These are phyloP conservation scores for Calycina herbarum DNA, from an alignment of 2,329 filamentous ascomycete genomes.

Conservation along the genomic window DNA sequence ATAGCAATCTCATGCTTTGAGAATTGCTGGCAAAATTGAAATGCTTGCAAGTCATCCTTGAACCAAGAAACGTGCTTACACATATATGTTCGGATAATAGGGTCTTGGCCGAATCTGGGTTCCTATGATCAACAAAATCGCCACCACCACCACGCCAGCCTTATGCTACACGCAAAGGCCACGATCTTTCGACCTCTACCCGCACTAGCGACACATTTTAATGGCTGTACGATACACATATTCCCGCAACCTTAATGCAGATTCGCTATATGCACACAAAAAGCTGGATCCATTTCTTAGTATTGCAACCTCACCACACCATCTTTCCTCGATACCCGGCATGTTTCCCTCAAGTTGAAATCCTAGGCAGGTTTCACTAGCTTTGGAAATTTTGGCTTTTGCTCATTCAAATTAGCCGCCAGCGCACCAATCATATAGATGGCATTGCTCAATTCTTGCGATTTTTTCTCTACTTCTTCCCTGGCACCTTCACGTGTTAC, in stretches of 20 bases:
- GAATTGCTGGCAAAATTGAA: slow-evolving; percentile 16
- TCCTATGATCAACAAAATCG: slow-evolving; percentile 45
- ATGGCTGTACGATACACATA: slow-evolving; percentile 28
- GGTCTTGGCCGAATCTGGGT: slow-evolving; percentile 61
- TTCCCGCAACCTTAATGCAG: slow-evolving; percentile 22
- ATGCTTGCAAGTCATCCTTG: slow-evolving; percentile 22
- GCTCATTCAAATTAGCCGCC: not conserved
- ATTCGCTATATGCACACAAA: slow-evolving; percentile 20
- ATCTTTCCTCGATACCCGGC: slow-evolving; percentile 16
- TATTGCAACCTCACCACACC: slow-evolving; percentile 16
- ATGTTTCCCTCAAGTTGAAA: slow-evolving; percentile 7
- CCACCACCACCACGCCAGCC: slow-evolving; percentile 10
- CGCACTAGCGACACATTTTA: slow-evolving; percentile 22
- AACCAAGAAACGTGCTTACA: slow-evolving; percentile 32
- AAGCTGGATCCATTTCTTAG: slow-evolving; percentile 10
- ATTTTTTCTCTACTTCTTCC: not conserved
- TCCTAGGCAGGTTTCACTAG: slow-evolving; percentile 2
- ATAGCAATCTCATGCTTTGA: slow-evolving; percentile 27
- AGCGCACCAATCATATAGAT: slow-evolving; percentile 10
- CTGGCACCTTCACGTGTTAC: not conserved
- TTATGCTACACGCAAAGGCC: slow-evolving; percentile 21
- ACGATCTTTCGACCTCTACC: slow-evolving; percentile 18
- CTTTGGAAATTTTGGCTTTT: slow-evolving; percentile 5
- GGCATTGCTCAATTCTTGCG: slow-evolving; percentile 7
- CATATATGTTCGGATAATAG: slow-evolving; percentile 40